phyloP scores from a whole-genome alignment of 306 rosid species.

The Datisca glomerata region DNA sequence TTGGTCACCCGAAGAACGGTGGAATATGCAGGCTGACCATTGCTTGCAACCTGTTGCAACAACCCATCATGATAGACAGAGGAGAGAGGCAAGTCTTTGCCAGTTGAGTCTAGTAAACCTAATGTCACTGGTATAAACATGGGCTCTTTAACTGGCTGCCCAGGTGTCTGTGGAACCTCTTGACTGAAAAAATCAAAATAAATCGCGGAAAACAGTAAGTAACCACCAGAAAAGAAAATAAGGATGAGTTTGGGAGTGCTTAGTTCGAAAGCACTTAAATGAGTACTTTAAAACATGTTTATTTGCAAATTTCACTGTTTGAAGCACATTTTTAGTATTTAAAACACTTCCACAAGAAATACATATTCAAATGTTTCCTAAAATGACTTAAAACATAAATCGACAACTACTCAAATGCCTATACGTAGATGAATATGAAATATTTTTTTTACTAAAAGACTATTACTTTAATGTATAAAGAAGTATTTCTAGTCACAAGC shows the following conservation, averaged over 20 bases:
- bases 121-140: constrained; percentile 76
- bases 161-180: constrained; percentile 79
- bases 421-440: too few relatives aligned
- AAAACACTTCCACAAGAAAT: constrained; percentile 8
- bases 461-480: too few relatives aligned
- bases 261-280: too few relatives aligned
- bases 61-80: constrained; percentile 55
- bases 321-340: too few relatives aligned
- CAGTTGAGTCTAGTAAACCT: constrained; percentile 71
- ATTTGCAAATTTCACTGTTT: too few relatives aligned
- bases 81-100: constrained; percentile 66
- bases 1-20: constrained; percentile 84
- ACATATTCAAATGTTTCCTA: constrained; percentile 7
- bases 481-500: too few relatives aligned
- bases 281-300: too few relatives aligned
- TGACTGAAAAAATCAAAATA: constrained; percentile 51
- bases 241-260: too few relatives aligned
- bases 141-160: constrained; percentile 87
- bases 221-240: constrained; percentile 15
- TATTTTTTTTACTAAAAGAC: too few relatives aligned
- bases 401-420: too few relatives aligned
- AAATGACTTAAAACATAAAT: too few relatives aligned
- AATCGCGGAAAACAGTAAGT: constrained; percentile 17
- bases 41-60: constrained; percentile 43
- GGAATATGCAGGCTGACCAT: constrained; percentile 43